A percentile compares a stretch with the other conserved stretches of the same genome.
Evolutionary conservation across 768 basidiomycete species (phyloP).

Genomic region (Naganishia vaughanmartiniae): DNA sequence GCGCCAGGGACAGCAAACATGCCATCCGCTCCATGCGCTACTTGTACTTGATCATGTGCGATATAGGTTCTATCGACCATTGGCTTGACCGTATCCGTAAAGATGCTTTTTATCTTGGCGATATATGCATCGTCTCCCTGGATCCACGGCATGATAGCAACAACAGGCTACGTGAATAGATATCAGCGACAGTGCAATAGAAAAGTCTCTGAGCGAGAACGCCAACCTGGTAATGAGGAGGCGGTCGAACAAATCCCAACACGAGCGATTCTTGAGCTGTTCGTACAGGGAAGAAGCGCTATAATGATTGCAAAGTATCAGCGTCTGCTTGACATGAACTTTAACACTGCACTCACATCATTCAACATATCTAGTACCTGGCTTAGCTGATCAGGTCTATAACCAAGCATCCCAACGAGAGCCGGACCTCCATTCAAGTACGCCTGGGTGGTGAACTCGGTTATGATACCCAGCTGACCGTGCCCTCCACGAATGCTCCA

Average conservation of each 20-base stretch:
- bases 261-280: slow-evolving; percentile 7
- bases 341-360: background rate
- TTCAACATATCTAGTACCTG: slow-evolving; percentile 1
- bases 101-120: slow-evolving; percentile 8
- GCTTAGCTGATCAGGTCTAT: background rate
- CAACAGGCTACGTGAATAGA: background rate
- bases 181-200: background rate
- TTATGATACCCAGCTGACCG: background rate
- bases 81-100: background rate
- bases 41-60: slow-evolving; percentile 7
- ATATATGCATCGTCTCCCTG: slow-evolving; percentile 9
- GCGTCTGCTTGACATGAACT: background rate
- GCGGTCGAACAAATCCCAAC: background rate
- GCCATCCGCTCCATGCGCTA: slow-evolving; percentile 3
- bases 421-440: background rate
- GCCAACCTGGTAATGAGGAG: slow-evolving; percentile 4
- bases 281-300: slow-evolving; percentile 7
- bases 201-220: too few relatives aligned
- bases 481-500: slow-evolving; percentile 17
- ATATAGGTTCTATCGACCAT: slow-evolving; percentile 5
- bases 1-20: background rate
- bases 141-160: slow-evolving; percentile 15
- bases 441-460: background rate
- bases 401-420: background rate
- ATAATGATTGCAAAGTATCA: background rate